Conservation (phyloP, 2,329 filamentous ascomycete genomes). For the Exophiala aquamarina region DNA sequence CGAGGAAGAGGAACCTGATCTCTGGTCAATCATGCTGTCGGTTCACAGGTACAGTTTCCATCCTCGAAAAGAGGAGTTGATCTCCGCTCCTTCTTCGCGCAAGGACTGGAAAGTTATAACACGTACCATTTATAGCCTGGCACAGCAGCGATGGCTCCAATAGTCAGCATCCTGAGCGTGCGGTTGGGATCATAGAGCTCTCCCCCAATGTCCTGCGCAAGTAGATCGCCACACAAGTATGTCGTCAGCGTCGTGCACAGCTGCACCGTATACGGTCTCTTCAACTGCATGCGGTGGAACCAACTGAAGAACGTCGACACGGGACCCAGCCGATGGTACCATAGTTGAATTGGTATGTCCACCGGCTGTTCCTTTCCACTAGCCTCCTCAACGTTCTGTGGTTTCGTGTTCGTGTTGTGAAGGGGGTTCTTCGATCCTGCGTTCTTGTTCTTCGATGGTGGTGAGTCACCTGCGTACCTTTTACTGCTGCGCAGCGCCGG, state of each 20-base stretch:
- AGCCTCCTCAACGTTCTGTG: neutral
- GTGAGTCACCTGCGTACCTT: slow-evolving; percentile 8
- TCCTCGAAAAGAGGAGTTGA: no score
- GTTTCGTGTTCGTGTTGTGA: neutral
- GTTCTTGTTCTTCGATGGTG: slow-evolving; percentile 7
- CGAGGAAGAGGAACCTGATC: slow-evolving; percentile 74
- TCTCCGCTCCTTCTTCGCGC: no score
- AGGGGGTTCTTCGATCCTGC: neutral
- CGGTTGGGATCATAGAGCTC: slow-evolving; percentile 66
- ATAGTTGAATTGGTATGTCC: slow-evolving; percentile 26
- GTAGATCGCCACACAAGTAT: slow-evolving; percentile 58
- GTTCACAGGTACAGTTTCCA: neutral
- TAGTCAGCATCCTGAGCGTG: slow-evolving; percentile 69
- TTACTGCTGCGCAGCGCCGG: neutral
- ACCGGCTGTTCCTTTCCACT: slow-evolving; percentile 18
- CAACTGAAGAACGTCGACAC: slow-evolving; percentile 29
- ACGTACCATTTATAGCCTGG: slow-evolving; percentile 79
- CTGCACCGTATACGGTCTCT: slow-evolving; percentile 77
- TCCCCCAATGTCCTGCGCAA: slow-evolving; percentile 32
- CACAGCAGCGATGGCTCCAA: slow-evolving; percentile 71
- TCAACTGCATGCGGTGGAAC: slow-evolving; percentile 61
- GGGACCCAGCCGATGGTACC: slow-evolving; percentile 29
- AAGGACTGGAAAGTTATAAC: no score
- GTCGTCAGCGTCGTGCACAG: slow-evolving; percentile 72
- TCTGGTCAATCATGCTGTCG: neutral